A percentile compares a stretch with the other conserved stretches of the same genome.
Conservation (phyloP, 2,329 filamentous ascomycete species). For the Myriosclerotinia scirpicola region DNA sequence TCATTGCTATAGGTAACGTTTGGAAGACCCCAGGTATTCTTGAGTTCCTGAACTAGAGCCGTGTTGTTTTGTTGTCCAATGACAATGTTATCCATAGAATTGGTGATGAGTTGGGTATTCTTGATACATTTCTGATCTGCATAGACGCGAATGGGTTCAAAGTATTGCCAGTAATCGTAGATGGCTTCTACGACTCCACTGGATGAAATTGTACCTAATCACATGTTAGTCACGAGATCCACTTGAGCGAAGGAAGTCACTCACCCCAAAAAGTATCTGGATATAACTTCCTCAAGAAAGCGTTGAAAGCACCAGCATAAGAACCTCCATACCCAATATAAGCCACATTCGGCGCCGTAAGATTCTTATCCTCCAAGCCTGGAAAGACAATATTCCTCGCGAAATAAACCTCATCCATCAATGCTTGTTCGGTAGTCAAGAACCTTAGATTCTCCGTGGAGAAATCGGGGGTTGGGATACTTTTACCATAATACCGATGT, state of each 20-base stretch:
- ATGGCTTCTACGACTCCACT: constrained; percentile 78
- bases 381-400: constrained; percentile 69
- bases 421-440: constrained; percentile 76
- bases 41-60: constrained; percentile 45
- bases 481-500: constrained; percentile 83
- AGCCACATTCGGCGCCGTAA: constrained; percentile 64
- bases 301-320: constrained; percentile 78
- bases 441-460: constrained; percentile 73
- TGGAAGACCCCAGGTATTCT: constrained; percentile 53
- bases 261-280: constrained; percentile 74
- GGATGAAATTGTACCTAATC: constrained; percentile 64
- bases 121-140: constrained; percentile 63
- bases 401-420: constrained; percentile 82
- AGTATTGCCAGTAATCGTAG: constrained; percentile 71
- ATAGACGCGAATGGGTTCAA: constrained; percentile 56
- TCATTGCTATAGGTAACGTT: constrained; percentile 48
- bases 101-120: constrained; percentile 59
- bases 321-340: constrained; percentile 83
- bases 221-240: constrained; percentile 7
- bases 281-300: constrained; percentile 73
- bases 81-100: constrained; percentile 60
- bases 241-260: background rate
- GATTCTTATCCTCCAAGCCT: constrained; percentile 64
- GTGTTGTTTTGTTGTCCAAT: constrained; percentile 48
- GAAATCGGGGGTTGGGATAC: constrained; percentile 67